Conservation (phyloP, 2,329 filamentous ascomycete species). For the Colletotrichum eremochloae region DNA sequence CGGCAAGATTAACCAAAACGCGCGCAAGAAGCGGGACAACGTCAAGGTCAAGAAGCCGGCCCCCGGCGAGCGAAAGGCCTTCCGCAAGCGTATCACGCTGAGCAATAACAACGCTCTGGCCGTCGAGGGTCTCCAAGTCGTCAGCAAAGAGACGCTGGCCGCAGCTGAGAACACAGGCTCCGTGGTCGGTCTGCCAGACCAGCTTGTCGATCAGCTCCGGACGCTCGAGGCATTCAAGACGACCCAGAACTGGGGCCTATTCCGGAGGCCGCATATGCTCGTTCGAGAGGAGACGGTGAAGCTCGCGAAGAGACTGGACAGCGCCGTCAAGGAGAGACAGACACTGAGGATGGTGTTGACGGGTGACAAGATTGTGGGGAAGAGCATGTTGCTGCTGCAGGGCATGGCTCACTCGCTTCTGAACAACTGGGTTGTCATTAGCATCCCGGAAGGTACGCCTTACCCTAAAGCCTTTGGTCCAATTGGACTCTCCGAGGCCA, state of each 20-base stretch:
- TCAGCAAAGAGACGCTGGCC: slow-evolving; percentile 69
- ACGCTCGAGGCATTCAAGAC: slow-evolving; percentile 92
- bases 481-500: neutral
- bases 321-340: slow-evolving; percentile 66
- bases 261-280: slow-evolving; percentile 83
- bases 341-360: slow-evolving; percentile 76
- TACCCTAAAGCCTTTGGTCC: neutral
- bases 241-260: slow-evolving; percentile 89
- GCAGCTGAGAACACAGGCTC: slow-evolving; percentile 70
- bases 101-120: slow-evolving; percentile 94
- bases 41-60: slow-evolving; percentile 68
- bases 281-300: slow-evolving; percentile 83
- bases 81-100: slow-evolving; percentile 89
- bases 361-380: slow-evolving; percentile 82
- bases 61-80: slow-evolving; percentile 86
- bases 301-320: slow-evolving; percentile 73
- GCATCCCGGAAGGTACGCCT: slow-evolving; percentile 85
- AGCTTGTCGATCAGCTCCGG: slow-evolving; percentile 82
- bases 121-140: slow-evolving; percentile 75
- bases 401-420: slow-evolving; percentile 84
- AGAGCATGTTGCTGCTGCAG: slow-evolving; percentile 89
- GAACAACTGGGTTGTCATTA: slow-evolving; percentile 89
- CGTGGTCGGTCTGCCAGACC: slow-evolving; percentile 77
- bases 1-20: slow-evolving; percentile 43
- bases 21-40: slow-evolving; percentile 63